Percentiles rank a stretch among this genome's conserved stretches.
Conservation (phyloP, 805 yeast genomes). For the Saitoella complicata region DNA sequence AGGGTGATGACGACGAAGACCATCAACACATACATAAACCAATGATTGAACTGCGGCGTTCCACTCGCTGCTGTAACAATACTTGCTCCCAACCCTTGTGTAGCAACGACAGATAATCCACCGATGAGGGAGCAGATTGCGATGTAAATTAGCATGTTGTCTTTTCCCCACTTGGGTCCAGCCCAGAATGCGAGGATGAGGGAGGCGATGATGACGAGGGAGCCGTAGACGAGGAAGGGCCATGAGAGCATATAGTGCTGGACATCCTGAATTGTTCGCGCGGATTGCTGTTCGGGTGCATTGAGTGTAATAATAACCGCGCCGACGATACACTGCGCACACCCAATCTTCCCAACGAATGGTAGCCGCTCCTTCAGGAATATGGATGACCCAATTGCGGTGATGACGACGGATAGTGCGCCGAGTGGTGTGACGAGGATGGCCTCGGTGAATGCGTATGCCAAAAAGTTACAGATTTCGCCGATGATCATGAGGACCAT, state of each 20-base stretch:
- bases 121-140: constrained; percentile 6
- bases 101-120: constrained; percentile 3
- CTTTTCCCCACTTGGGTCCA: constrained; percentile 2
- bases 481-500: constrained; percentile 3
- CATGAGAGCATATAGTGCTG: constrained; percentile 2
- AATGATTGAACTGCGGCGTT: constrained; percentile 4
- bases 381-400: constrained; percentile 4
- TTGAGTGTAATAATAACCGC: constrained; percentile 2
- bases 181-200: constrained; percentile 1
- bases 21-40: constrained; percentile 4
- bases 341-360: constrained; percentile 4
- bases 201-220: neutral
- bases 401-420: constrained; percentile 4
- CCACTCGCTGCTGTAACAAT: constrained; percentile 5
- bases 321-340: constrained; percentile 6
- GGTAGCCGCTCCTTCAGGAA: constrained; percentile 4
- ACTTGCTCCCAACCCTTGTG: constrained; percentile 3
- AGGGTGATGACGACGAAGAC: constrained; percentile 5
- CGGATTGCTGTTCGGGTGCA: constrained; percentile 2
- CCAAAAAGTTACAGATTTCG: constrained; percentile 5
- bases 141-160: constrained; percentile 1
- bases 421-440: constrained; percentile 5
- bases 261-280: constrained; percentile 1
- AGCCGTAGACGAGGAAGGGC: constrained; percentile 1
- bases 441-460: constrained; percentile 6